Base-by-base conservation (phyloP, 2,329 filamentous ascomycete species). In the Amphichorda felina region DNA sequence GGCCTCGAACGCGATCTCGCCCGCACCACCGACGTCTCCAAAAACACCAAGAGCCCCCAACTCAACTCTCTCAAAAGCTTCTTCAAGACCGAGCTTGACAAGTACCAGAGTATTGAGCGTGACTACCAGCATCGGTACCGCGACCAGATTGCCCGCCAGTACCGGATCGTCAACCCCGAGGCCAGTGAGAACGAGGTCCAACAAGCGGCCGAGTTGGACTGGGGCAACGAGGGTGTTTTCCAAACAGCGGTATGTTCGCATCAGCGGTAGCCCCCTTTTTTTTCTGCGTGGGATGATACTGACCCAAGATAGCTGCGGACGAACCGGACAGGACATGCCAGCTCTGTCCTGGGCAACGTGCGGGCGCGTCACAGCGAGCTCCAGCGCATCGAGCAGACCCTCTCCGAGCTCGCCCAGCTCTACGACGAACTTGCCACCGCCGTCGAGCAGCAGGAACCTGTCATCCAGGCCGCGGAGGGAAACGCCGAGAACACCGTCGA, bases 291-390 rank as follows among this genome's bases (percentile, higher is more conserved):
- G n/a, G n/a, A n/a, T n/a, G n/a, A n/a, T n/a, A n/a, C n/a, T n/a
- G n/a, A n/a, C n/a, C n/a, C n/a, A n/a, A n/a, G n/a, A n/a, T n/a
- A 87, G 81, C 75, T 88, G 50, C 78, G 77, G 51, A 75, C 70
- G 47, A 87, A 85, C 66, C 80, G 80, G 44, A 75, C 73, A 30
- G 80, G 79, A 38, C 79, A 84, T 50, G 83, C 82, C 29, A 73
- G 69, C 34, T 77, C 78, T 13, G 75, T 86, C 7, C 75, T 89
- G 34, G 82, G 82, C 43, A 80, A 81, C 43, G 84, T 89, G 27
- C 80, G 82, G 44, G 82, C 82, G 26, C 82, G 84, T 38, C 84
- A 89, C 66, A 84, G 82, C 53, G 84, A 89, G 60, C 78, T 89
- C 43, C 74, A 84, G 60, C 75, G 75, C 56, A 89, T 91, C 46